A percentile compares a stretch with the other conserved stretches of the same genome.
phyloP scores from a whole-genome alignment of 2,329 filamentous ascomycete species.

The Aspergillus novofumigatus region DNA sequence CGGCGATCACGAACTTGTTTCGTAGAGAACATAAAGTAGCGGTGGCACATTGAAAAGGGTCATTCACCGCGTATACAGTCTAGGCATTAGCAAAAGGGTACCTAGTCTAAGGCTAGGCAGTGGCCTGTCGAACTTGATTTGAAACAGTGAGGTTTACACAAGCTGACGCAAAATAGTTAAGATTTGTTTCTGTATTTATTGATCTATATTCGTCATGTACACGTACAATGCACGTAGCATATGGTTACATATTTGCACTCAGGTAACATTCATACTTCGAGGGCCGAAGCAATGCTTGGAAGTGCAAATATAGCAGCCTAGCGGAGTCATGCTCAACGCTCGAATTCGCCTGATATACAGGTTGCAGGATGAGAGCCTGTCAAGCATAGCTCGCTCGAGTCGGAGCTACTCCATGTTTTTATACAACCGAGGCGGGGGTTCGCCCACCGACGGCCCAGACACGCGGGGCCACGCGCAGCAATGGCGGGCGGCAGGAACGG shows the following conservation, averaged over 20 bases:
- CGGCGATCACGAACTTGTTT: neutral
- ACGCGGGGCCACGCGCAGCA: neutral
- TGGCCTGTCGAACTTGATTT: neutral
- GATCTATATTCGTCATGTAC: neutral
- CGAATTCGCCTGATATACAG: neutral
- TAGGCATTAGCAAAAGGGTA: neutral
- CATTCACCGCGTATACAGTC: neutral
- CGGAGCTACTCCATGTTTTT: neutral
- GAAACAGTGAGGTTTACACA: neutral
- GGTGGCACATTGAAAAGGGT: neutral
- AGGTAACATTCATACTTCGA: neutral
- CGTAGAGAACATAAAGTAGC: neutral
- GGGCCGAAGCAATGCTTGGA: neutral
- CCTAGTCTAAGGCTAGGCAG: neutral
- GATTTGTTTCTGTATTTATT: neutral
- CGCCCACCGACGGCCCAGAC: neutral
- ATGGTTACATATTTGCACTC: neutral
- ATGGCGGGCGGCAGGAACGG: neutral
- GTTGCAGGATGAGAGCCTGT: neutral
- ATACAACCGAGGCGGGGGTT: neutral
- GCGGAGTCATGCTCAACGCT: neutral
- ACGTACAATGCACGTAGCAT: neutral
- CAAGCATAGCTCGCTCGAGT: neutral
- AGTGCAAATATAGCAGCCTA: neutral
- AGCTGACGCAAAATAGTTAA: neutral